These are phyloP conservation scores for Tylopilus intermedius DNA, from an alignment of 768 basidiomycete species.

Conservation along the genomic window DNA sequence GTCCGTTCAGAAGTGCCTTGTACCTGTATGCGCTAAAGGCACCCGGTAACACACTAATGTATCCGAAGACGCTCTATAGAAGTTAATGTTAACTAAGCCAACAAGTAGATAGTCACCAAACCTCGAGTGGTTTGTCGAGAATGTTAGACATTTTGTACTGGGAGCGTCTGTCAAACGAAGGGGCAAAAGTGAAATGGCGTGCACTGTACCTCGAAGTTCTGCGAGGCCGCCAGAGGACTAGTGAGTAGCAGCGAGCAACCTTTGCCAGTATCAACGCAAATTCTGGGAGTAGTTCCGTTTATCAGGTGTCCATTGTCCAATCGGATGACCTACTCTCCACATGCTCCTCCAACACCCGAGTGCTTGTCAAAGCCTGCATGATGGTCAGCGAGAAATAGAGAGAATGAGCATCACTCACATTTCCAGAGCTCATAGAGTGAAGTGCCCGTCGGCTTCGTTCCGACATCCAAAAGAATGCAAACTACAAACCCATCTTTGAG, in stretches of 20 bases:
- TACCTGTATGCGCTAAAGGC: slow-evolving; percentile 92
- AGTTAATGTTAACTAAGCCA: not conserved
- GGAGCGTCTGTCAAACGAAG: not conserved
- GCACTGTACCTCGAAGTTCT: slow-evolving; percentile 77
- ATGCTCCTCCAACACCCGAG: slow-evolving; percentile 85
- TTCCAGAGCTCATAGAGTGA: slow-evolving; percentile 98
- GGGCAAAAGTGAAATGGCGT: not conserved
- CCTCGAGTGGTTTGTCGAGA: slow-evolving; percentile 91
- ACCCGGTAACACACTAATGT: slow-evolving; percentile 85
- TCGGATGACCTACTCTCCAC: slow-evolving; percentile 67
- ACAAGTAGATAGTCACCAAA: slow-evolving; percentile 31
- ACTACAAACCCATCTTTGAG: slow-evolving; percentile 38
- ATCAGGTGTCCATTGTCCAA: not conserved
- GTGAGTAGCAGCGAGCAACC: slow-evolving; percentile 66
- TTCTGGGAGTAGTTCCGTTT: slow-evolving; percentile 37
- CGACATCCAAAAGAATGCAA: slow-evolving; percentile 89
- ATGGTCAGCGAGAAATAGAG: slow-evolving; percentile 2
- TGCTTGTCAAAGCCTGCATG: slow-evolving; percentile 70
- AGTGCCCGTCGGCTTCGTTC: slow-evolving; percentile 91
- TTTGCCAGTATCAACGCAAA: slow-evolving; percentile 76
- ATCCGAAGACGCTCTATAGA: slow-evolving; percentile 70
- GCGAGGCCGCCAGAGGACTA: slow-evolving; percentile 83
- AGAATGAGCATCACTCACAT: slow-evolving; percentile 37
- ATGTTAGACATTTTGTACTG: slow-evolving; percentile 96
- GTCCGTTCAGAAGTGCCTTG: slow-evolving; percentile 79